Evolutionary conservation across 305 asterid species (phyloP), one percentile per base, ranked within the genome.

Genomic region (Ajuga reptans): DNA sequence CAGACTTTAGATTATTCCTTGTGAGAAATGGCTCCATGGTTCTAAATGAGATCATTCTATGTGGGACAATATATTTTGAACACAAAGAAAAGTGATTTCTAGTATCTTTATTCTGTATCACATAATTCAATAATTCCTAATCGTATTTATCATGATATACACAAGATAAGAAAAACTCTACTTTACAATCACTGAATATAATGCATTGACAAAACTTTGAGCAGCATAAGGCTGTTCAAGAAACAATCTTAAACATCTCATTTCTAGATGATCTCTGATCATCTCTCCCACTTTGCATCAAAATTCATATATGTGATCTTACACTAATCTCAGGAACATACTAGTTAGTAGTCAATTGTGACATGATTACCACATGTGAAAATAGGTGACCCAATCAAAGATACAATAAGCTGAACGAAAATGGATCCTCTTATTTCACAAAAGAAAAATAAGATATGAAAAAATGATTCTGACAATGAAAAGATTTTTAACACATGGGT

Each of bases 391-490:
- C 36, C 68, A 67, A 39, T 24, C 57, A 49, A 29, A 74, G 61
- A 34, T 12, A 15, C 31, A 34, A 58, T 12, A 0, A 43, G 18
- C 29, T 33, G 31, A 9, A 64, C n/a, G 31, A 61, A 27, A 52
- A 41, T 2, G 45, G 42, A 29, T 45, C 39, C 8, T 36, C 27
- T 42, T 64, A 18, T 27, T 59, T 29, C 71, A 49, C 72, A 47
- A 80, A 36, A 34, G 17, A 33, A 45, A 57, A 64, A 76, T 21
- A 33, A 68, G 29, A 79, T 42, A 27, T 46, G 53, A 42, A 71
- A 45, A 50, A 46, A 73, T 42, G 66, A 41, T 47, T 2, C 27
- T 2, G 34, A 70, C 21, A 17, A 31, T n/a, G 7, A 49, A 68
- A 57, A 75, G 31, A 39, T 60, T 18, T 37, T 69, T 2, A 17